A percentile compares a stretch with the other conserved stretches of the same genome.
These are phyloP conservation scores for Amanita polypyramis DNA, from an alignment of 768 basidiomycete species.

Conservation along the genomic window DNA sequence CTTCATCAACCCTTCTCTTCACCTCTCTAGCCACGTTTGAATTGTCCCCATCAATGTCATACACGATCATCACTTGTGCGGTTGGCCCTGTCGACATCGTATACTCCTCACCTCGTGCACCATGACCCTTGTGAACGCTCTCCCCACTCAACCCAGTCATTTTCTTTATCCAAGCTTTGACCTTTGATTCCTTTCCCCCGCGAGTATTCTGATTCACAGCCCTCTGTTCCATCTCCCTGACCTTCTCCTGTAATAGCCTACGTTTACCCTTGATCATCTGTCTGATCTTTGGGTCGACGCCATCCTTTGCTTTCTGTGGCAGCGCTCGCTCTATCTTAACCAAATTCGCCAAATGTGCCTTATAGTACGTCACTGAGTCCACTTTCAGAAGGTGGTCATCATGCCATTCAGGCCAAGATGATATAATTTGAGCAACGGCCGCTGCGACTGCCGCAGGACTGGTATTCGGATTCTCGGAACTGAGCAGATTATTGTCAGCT, in stretches of 20 bases:
- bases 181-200: slow-evolving; percentile 23
- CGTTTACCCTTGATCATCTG: slow-evolving; percentile 29
- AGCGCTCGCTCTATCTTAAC: slow-evolving; percentile 21
- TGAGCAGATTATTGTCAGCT: slow-evolving; percentile 12
- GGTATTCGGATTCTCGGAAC: background rate
- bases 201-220: slow-evolving; percentile 21
- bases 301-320: slow-evolving; percentile 13
- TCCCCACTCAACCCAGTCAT: slow-evolving; percentile 25
- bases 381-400: slow-evolving; percentile 24
- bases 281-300: slow-evolving; percentile 28
- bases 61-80: slow-evolving; percentile 20
- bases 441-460: slow-evolving; percentile 10
- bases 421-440: slow-evolving; percentile 4
- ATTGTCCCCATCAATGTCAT: slow-evolving; percentile 27
- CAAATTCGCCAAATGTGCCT: slow-evolving; percentile 17
- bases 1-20: slow-evolving; percentile 16
- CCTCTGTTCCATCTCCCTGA: slow-evolving; percentile 18
- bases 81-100: background rate
- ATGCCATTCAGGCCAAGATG: slow-evolving; percentile 29
- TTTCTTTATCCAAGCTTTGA: slow-evolving; percentile 57
- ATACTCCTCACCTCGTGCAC: background rate
- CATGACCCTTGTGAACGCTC: background rate
- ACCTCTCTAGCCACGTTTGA: slow-evolving; percentile 32
- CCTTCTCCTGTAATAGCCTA: slow-evolving; percentile 26
- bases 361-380: slow-evolving; percentile 23